A percentile compares a stretch with the other conserved stretches of the same genome.
phyloP scores from a whole-genome alignment of 345 rosid genomes.

The thale cress (Arabidopsis thaliana) region TAIR10.1 NC_003076.8:22837501-22838000 shows the following conservation, averaged over 20 bases:
- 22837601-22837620: constrained; percentile 27
- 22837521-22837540: constrained; percentile 18
- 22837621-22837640: background rate
- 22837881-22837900: background rate
- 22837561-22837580: constrained; percentile 29
- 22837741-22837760: no score
- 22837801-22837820: background rate
- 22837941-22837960: no score
- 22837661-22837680: no score
- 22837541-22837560: constrained; percentile 25
- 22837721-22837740: no score
- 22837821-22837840: no score
- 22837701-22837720: no score
- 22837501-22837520: constrained; percentile 16
- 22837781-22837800: background rate
- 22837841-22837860: background rate
- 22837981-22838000: no score
- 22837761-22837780: background rate
- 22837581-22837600: constrained; percentile 28
- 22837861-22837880: no score
- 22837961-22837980: no score
- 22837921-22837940: no score
- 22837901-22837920: background rate
- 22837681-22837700: no score
- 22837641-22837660: background rate